Conservation (phyloP, 352 stramenopile genomes). For the Poterioochromonas sp. region DNA sequence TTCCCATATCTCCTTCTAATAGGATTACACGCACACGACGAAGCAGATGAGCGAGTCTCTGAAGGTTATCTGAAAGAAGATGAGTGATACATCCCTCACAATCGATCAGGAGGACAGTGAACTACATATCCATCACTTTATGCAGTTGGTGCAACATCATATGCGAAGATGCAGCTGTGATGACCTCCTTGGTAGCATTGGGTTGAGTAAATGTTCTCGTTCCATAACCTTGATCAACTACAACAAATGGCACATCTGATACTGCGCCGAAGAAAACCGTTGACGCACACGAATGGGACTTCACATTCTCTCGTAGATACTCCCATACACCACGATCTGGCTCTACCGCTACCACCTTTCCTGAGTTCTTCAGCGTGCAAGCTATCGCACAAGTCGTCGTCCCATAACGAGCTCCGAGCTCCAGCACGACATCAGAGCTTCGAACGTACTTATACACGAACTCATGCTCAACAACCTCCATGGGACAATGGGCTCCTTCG, state of each 20-base stretch:
- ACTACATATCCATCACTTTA: not conserved
- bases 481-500: not conserved
- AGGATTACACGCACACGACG: not conserved
- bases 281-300: not conserved
- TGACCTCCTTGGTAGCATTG: too few relatives aligned
- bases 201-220: not conserved
- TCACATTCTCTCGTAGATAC: not conserved
- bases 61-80: not conserved
- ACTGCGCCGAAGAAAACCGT: not conserved
- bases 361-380: not conserved
- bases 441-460: not conserved
- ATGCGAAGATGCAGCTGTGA: not conserved
- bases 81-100: conserved; percentile 21
- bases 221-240: not conserved
- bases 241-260: not conserved
- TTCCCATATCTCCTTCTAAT: conserved; percentile 10
- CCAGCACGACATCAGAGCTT: not conserved
- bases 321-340: conserved; percentile 10
- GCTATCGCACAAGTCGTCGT: conserved; percentile 15
- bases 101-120: conserved; percentile 20
- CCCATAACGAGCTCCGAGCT: conserved; percentile 1
- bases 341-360: not conserved
- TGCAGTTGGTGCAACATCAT: not conserved
- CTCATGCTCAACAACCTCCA: conserved; percentile 13
- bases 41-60: not conserved